Evolutionary conservation across 805 yeast genomes (phyloP).

Genomic region (Barnettozyma populi): DNA sequence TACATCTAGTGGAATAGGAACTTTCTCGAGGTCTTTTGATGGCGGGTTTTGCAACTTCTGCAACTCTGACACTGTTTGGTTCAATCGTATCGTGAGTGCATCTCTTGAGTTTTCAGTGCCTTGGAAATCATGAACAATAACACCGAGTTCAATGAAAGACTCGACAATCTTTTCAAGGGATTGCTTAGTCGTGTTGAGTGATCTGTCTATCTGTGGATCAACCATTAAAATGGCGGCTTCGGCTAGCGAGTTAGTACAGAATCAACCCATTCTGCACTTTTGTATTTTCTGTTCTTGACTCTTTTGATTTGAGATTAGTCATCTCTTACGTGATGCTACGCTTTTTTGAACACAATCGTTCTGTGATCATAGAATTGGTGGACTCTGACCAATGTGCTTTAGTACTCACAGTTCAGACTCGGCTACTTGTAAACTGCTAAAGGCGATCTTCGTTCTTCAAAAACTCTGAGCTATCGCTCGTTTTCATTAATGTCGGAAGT

Average conservation of each 20-base stretch:
- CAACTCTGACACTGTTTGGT: conserved; percentile 38
- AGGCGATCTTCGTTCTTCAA: too few relatives aligned
- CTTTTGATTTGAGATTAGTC: too few relatives aligned
- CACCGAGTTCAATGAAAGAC: conserved; percentile 83
- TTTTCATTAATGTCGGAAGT: too few relatives aligned
- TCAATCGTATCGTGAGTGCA: conserved; percentile 37
- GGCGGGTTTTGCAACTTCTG: conserved; percentile 27
- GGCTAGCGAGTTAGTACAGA: not conserved
- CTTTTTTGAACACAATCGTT: too few relatives aligned
- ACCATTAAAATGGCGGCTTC: not conserved
- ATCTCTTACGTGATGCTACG: too few relatives aligned
- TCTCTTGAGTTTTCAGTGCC: conserved; percentile 78
- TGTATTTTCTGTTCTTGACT: too few relatives aligned
- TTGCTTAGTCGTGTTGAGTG: conserved; percentile 26
- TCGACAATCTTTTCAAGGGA: conserved; percentile 54
- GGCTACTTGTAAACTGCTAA: too few relatives aligned
- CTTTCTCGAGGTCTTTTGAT: conserved; percentile 31
- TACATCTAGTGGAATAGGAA: conserved; percentile 76
- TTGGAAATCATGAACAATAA: conserved; percentile 87
- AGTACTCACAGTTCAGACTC: too few relatives aligned
- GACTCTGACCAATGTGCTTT: too few relatives aligned
- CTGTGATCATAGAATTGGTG: too few relatives aligned
- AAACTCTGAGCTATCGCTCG: too few relatives aligned
- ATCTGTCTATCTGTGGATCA: conserved; percentile 21
- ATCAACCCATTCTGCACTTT: not conserved